These are phyloP conservation scores for Penicillium sp. DNA, from an alignment of 2,329 filamentous ascomycete genomes.

Conservation along the genomic window DNA sequence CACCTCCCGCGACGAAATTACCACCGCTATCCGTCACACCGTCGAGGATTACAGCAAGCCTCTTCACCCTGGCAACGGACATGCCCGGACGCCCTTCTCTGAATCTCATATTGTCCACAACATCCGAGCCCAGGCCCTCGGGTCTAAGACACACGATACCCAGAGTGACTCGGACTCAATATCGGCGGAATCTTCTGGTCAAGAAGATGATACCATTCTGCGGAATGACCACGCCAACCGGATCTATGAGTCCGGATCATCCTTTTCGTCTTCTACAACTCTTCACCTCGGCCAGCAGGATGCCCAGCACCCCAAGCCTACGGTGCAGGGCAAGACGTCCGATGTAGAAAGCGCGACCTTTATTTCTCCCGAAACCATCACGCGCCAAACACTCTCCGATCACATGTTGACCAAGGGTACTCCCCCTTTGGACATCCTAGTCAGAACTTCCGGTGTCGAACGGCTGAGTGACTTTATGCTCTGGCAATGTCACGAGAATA, in stretches of 20 bases:
- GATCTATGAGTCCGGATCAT: conserved; percentile 36
- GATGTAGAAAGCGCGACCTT: conserved; percentile 39
- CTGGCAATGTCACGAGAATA: conserved; percentile 94
- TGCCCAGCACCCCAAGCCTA: conserved; percentile 37
- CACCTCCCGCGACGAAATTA: conserved; percentile 93
- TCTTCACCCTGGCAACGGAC: conserved; percentile 46
- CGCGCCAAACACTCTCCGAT: conserved; percentile 72
- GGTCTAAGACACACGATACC: conserved; percentile 33
- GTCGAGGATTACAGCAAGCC: conserved; percentile 82
- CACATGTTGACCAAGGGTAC: conserved; percentile 86
- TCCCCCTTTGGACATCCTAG: conserved; percentile 84
- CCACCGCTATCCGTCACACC: conserved; percentile 80
- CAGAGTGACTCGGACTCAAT: conserved; percentile 50
- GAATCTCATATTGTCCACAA: conserved; percentile 84
- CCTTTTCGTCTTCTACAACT: conserved; percentile 50
- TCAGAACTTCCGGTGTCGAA: conserved; percentile 90
- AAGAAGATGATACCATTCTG: conserved; percentile 43
- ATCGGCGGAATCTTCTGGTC: conserved; percentile 38
- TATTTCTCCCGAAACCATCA: conserved; percentile 85
- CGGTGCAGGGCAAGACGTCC: conserved; percentile 30
- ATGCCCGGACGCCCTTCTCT: conserved; percentile 69
- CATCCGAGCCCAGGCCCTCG: conserved; percentile 65
- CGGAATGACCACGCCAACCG: conserved; percentile 21
- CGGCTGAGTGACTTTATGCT: conserved; percentile 97
- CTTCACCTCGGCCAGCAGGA: conserved; percentile 39